Percentiles rank a stretch among this genome's conserved stretches.
These are phyloP conservation scores for Tubosaeta brunneosetosa DNA, from an alignment of 768 basidiomycete genomes.

Conservation along the genomic window DNA sequence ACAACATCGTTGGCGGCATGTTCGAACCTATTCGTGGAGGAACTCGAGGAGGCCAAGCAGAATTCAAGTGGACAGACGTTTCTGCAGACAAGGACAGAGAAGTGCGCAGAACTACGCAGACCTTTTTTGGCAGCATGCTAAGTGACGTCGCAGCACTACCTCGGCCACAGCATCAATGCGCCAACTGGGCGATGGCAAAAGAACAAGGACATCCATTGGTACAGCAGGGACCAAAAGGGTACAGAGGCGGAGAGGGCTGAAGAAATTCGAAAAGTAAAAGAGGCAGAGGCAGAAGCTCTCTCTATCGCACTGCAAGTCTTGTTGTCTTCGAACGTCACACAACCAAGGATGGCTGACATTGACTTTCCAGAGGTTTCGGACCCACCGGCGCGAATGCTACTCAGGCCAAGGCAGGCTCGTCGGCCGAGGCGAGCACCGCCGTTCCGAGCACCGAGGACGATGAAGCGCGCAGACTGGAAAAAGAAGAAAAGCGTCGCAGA, in stretches of 20 bases:
- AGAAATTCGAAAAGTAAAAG: conserved; percentile 80
- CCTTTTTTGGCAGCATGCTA: not conserved
- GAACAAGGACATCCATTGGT: conserved; percentile 97
- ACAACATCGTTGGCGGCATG: conserved; percentile 32
- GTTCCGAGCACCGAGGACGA: conserved; percentile 26
- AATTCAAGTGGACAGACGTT: conserved; percentile 89
- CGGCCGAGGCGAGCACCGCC: conserved; percentile 12
- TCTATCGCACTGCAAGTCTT: conserved; percentile 67
- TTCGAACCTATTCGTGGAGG: conserved; percentile 84
- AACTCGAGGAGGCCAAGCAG: conserved; percentile 87
- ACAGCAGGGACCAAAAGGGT: conserved; percentile 55
- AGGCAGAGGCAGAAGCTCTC: conserved; percentile 85
- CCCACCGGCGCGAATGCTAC: conserved; percentile 40
- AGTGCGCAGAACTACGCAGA: conserved; percentile 37
- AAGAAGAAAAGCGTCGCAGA: conserved; percentile 47
- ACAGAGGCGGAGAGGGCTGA: conserved; percentile 50
- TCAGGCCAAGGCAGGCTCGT: conserved; percentile 18
- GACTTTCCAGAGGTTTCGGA: conserved; percentile 64
- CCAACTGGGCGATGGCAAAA: conserved; percentile 97
- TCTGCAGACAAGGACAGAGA: conserved; percentile 92
- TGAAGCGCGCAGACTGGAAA: conserved; percentile 33
- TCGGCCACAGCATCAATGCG: conserved; percentile 92
- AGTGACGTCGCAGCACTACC: conserved; percentile 64
- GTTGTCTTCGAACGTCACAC: not conserved
- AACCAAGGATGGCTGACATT: conserved; percentile 2